These are phyloP conservation scores for Coprinellus micaceus DNA, from an alignment of 768 basidiomycete genomes.

Conservation along the genomic window DNA sequence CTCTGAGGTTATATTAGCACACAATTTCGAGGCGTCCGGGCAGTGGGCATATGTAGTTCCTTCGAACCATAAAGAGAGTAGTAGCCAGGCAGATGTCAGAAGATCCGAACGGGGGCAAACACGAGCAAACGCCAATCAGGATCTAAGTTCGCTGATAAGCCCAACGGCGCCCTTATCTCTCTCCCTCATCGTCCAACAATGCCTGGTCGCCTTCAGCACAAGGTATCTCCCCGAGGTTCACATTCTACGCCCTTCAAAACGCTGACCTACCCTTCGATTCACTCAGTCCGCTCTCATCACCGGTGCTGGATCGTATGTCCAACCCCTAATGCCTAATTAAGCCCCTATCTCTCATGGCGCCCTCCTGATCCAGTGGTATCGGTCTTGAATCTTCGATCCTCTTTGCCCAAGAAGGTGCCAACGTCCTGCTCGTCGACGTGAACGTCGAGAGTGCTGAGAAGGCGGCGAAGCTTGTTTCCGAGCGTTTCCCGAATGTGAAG, in stretches of 20 bases:
- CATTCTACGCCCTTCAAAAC: constrained; percentile 1
- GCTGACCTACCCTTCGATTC: not conserved
- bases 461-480: constrained; percentile 56
- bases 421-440: constrained; percentile 85
- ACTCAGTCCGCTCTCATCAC: constrained; percentile 74
- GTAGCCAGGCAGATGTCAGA: too few relatives aligned
- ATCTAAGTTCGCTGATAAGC: too few relatives aligned
- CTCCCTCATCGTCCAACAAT: constrained; percentile 29
- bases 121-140: too few relatives aligned
- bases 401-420: constrained; percentile 94
- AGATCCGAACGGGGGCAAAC: too few relatives aligned
- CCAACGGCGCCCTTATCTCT: constrained; percentile 3
- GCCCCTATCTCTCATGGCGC: constrained; percentile 17
- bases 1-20: too few relatives aligned
- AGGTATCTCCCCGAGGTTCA: constrained; percentile 33
- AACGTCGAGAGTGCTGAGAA: constrained; percentile 72
- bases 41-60: too few relatives aligned
- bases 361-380: constrained; percentile 65
- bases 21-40: too few relatives aligned
- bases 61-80: too few relatives aligned
- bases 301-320: constrained; percentile 80
- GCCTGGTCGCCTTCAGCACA: constrained; percentile 67
- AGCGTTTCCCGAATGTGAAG: constrained; percentile 67
- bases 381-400: constrained; percentile 94
- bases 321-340: constrained; percentile 3